Evolutionary conservation across 805 yeast species (phyloP).

Genomic region (Scheffersomyces ergatensis): DNA sequence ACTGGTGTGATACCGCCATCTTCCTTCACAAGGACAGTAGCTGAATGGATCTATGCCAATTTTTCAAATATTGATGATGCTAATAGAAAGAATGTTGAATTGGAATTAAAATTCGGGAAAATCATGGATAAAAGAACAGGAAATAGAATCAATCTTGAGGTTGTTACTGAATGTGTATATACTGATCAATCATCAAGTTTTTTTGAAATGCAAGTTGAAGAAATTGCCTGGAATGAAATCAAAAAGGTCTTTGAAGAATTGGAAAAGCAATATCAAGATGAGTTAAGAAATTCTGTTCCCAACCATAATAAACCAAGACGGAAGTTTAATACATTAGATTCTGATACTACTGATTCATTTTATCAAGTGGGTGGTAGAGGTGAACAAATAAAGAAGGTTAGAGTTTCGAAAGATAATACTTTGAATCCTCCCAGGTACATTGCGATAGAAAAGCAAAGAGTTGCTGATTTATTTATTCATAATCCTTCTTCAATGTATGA

Average conservation of each 20-base stretch:
- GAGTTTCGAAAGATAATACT: constrained; percentile 62
- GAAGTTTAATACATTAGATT: constrained; percentile 58
- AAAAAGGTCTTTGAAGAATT: constrained; percentile 54
- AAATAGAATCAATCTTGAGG: constrained; percentile 60
- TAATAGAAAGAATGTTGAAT: constrained; percentile 55
- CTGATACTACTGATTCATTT: constrained; percentile 61
- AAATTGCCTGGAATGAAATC: constrained; percentile 57
- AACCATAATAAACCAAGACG: constrained; percentile 32
- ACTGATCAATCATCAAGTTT: constrained; percentile 54
- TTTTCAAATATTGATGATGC: constrained; percentile 60
- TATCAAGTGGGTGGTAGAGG: constrained; percentile 62
- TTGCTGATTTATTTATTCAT: constrained; percentile 69
- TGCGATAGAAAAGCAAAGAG: constrained; percentile 68
- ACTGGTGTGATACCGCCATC: constrained; percentile 78
- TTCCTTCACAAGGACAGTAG: constrained; percentile 75
- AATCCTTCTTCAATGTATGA: constrained; percentile 80
- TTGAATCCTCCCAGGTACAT: constrained; percentile 66
- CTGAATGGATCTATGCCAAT: constrained; percentile 88
- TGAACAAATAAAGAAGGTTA: constrained; percentile 60
- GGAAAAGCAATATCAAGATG: constrained; percentile 48
- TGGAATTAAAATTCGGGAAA: constrained; percentile 74
- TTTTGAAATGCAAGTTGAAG: constrained; percentile 66
- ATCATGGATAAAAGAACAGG: constrained; percentile 64
- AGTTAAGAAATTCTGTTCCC: constrained; percentile 14
- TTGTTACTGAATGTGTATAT: constrained; percentile 64